Base-by-base conservation (phyloP, 371 early-diverging fungal species). In the Lichtheimia ramosa region DNA sequence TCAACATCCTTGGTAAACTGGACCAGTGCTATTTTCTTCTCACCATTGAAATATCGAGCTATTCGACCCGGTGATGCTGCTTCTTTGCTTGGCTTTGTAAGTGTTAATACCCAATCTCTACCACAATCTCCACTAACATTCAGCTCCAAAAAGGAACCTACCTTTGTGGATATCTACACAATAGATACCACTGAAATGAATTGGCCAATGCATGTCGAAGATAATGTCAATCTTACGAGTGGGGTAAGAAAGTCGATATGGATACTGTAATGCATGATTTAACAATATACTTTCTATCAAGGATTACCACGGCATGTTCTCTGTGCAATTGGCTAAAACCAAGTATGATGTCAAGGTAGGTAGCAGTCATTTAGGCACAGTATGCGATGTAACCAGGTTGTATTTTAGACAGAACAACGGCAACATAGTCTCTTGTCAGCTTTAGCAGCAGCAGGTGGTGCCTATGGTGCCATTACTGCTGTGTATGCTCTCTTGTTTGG, bases 401-500 rank as follows among this genome's bases (percentile, higher is more conserved):
- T 8, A 5, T 34, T 34, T 34, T 63, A 77, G 74, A 68, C 72
- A 12, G 78, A 77, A 54, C 62, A 72, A 2, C 59, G 73, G 40
- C 72, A 74, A 39, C 70, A 77, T 49, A 74, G 75, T 6, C 15
- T 70, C 0, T 51, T 77, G 15, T 63, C 69, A 27, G 59, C 69
- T 4, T 48, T 77, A 46, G 74, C 78, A 15, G 54, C 74, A 16
- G 72, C 67, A 20, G 78, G 78, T 67, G 78, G 78, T 57, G 68
- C 70, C 5, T 74, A 72, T 42, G 75, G 75, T 55, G 59, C 74
- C 15, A 39, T 74, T 13, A 77, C 73, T 2, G 72, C 73, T 4
- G 16, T 77, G 4, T 77, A 77, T 39, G 70, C 73, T 48, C n/a
- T 77, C 5, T 54, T 77, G 3, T 77, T 77, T 43, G 78, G 78